A percentile compares a stretch with the other conserved stretches of the same genome.
These are phyloP conservation scores for Malania oleifera DNA, from an alignment of 164 flowering plant species.

Conservation along the genomic window DNA sequence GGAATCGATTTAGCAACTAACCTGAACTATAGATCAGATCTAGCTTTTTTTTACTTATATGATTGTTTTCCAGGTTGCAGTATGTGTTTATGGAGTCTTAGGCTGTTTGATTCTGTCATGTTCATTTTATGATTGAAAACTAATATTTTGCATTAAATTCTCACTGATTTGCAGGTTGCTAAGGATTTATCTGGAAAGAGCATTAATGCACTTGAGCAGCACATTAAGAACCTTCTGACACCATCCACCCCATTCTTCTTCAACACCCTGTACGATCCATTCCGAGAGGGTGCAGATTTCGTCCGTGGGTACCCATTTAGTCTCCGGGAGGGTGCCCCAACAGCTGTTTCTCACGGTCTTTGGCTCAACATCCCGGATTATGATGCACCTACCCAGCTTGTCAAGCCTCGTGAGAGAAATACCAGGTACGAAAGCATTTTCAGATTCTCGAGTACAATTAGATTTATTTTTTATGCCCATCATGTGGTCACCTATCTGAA, in stretches of 20 bases:
- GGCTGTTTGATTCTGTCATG: no score
- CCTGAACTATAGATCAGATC: no score
- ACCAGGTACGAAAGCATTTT: constrained; percentile 31
- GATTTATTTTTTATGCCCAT: neutral
- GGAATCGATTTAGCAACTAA: no score
- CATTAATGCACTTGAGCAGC: constrained; percentile 79
- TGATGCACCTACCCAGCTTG: constrained; percentile 87
- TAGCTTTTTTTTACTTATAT: no score
- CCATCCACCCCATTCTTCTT: constrained; percentile 83
- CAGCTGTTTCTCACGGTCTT: constrained; percentile 80
- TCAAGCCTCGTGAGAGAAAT: constrained; percentile 77
- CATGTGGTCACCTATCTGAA: neutral
- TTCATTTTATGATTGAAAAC: no score
- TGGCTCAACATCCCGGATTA: constrained; percentile 87
- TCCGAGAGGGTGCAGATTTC: constrained; percentile 72
- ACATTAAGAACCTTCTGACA: constrained; percentile 61
- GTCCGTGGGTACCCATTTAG: constrained; percentile 91
- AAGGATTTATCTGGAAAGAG: constrained; percentile 68
- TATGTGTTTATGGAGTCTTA: no score
- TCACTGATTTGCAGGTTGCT: constrained; percentile 50
- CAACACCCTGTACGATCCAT: constrained; percentile 86
- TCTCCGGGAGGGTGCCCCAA: constrained; percentile 72
- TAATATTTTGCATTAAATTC: no score
- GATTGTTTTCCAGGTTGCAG: no score
- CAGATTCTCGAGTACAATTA: neutral